Evolutionary conservation across 345 rosid species (phyloP).

Genomic region (Anastatica hierochuntica): DNA sequence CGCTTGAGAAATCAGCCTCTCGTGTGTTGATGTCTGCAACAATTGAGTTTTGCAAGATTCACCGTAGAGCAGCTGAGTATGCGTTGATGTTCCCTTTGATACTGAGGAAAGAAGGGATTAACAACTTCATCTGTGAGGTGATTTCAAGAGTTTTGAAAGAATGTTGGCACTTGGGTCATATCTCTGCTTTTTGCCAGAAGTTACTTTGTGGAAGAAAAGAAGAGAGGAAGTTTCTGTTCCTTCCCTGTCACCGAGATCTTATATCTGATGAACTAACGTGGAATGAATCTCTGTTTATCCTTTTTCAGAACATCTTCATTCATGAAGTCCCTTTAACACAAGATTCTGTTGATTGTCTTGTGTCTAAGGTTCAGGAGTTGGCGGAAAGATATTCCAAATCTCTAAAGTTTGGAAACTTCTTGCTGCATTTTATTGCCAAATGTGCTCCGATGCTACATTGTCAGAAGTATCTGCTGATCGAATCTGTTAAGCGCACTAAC

Average conservation of each 20-base stretch:
- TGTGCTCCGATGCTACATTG: slow-evolving; percentile 36
- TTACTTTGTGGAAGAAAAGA: slow-evolving; percentile 43
- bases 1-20: slow-evolving; percentile 45
- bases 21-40: slow-evolving; percentile 47
- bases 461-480: slow-evolving; percentile 39
- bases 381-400: slow-evolving; percentile 44
- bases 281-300: slow-evolving; percentile 52
- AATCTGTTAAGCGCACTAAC: slow-evolving; percentile 50
- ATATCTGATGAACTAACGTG: slow-evolving; percentile 49
- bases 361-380: slow-evolving; percentile 24
- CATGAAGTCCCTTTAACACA: slow-evolving; percentile 45
- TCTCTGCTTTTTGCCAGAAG: slow-evolving; percentile 62
- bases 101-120: slow-evolving; percentile 49
- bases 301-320: slow-evolving; percentile 51
- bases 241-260: slow-evolving; percentile 48
- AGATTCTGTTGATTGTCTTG: slow-evolving; percentile 52
- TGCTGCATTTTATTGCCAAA: slow-evolving; percentile 45
- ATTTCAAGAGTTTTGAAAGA: slow-evolving; percentile 50
- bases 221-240: slow-evolving; percentile 36
- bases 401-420: slow-evolving; percentile 60
- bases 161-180: slow-evolving; percentile 67
- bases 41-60: slow-evolving; percentile 55
- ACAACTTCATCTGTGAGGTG: slow-evolving; percentile 44
- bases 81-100: slow-evolving; percentile 47
- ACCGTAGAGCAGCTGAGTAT: slow-evolving; percentile 54